These are phyloP conservation scores for Zymoseptoria ardabiliae DNA, from an alignment of 2,329 filamentous ascomycete species.

Conservation along the genomic window DNA sequence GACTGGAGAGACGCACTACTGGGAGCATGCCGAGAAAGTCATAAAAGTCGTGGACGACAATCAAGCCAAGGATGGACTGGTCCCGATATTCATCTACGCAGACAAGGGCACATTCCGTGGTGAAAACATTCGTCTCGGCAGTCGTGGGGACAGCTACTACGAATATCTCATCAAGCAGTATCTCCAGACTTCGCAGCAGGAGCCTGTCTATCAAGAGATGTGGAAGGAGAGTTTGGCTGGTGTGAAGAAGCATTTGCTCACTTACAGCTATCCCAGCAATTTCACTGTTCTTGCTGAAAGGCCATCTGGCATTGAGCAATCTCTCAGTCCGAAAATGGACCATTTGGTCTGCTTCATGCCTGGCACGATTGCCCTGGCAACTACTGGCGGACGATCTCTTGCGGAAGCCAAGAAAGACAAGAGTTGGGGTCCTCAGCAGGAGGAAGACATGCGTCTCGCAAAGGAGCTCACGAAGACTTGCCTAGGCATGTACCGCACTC, in stretches of 20 bases:
- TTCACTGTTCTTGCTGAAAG: slow-evolving; percentile 89
- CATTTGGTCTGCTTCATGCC: slow-evolving; percentile 97
- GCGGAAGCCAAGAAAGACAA: slow-evolving; percentile 64
- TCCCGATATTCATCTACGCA: slow-evolving; percentile 87
- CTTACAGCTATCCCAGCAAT: slow-evolving; percentile 71
- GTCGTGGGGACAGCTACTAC: slow-evolving; percentile 94
- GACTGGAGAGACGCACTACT: slow-evolving; percentile 86
- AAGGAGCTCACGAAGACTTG: slow-evolving; percentile 92
- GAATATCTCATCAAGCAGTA: slow-evolving; percentile 99
- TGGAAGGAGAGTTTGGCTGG: slow-evolving; percentile 82
- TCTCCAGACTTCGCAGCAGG: slow-evolving; percentile 80
- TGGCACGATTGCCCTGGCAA: slow-evolving; percentile 84
- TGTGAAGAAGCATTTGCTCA: slow-evolving; percentile 84
- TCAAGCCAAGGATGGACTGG: slow-evolving; percentile 67
- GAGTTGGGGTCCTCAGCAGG: slow-evolving; percentile 67
- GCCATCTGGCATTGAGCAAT: slow-evolving; percentile 59
- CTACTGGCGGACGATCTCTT: slow-evolving; percentile 70
- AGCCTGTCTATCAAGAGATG: slow-evolving; percentile 81
- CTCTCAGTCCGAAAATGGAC: slow-evolving; percentile 86
- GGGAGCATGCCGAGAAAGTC: slow-evolving; percentile 83
- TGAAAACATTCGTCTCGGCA: slow-evolving; percentile 82
- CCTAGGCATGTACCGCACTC: slow-evolving; percentile 95
- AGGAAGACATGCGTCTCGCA: slow-evolving; percentile 80
- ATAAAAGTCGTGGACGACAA: slow-evolving; percentile 88
- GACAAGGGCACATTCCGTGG: slow-evolving; percentile 71